Evolutionary conservation across 1,284 basidiomycete species (phyloP).

Genomic region (Caloboletus firmus): DNA sequence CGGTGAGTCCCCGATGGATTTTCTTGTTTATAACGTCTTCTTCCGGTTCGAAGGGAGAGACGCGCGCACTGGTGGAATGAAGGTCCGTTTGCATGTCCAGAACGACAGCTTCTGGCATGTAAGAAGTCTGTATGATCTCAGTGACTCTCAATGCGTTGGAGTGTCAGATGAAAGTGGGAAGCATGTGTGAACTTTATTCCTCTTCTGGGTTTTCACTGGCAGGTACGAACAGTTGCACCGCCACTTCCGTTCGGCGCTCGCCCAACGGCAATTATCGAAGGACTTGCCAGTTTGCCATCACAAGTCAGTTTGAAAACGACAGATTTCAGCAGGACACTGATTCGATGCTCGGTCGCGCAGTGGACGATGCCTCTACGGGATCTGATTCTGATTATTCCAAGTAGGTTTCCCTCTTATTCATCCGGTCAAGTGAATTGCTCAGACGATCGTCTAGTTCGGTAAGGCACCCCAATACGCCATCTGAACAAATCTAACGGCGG

Average conservation of each 20-base stretch:
- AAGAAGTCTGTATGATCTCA: background rate
- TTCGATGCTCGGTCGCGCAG: constrained; percentile 44
- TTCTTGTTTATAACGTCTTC: constrained; percentile 6
- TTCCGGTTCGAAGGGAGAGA: constrained; percentile 18
- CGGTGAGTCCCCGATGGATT: constrained; percentile 36
- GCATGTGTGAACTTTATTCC: constrained; percentile 16
- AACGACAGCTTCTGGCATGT: constrained; percentile 28
- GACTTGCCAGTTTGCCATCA: constrained; percentile 8
- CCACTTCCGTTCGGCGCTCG: constrained; percentile 14
- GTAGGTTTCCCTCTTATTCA: constrained; percentile 42
- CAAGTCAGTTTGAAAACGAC: constrained; percentile 28
- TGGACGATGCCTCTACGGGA: constrained; percentile 85
- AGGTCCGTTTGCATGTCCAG: constrained; percentile 37
- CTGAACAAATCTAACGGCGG: constrained; percentile 17
- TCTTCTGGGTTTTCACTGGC: background rate
- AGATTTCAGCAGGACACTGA: constrained; percentile 19
- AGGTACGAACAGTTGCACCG: constrained; percentile 5
- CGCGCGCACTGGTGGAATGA: constrained; percentile 4
- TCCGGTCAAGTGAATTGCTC: constrained; percentile 8
- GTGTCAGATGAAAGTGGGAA: background rate
- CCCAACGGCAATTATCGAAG: background rate
- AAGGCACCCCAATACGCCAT: constrained; percentile 20
- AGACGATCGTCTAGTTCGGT: constrained; percentile 42
- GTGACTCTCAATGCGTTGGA: background rate
- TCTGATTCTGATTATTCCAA: constrained; percentile 90